Evolutionary conservation across 2,329 filamentous ascomycete species (phyloP), one percentile per base, ranked within the genome.

Genomic region (Diaporthe batatas): DNA sequence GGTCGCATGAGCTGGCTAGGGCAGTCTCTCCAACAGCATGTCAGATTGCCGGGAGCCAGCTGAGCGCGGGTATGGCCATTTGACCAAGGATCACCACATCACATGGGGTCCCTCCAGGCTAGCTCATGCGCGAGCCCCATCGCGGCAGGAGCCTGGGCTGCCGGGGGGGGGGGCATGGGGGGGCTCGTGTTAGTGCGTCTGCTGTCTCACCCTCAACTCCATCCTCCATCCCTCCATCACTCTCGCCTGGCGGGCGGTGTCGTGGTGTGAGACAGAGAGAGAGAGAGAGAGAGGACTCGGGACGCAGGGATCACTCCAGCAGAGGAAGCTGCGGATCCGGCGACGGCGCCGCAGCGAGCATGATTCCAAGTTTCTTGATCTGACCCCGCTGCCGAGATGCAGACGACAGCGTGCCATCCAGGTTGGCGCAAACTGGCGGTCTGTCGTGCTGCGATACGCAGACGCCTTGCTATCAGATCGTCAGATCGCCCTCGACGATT

Each of bases 151-250:
- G 55, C 55, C 55, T 58, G 32, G 21, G 34, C 29, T 29, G 29
- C 29, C 29, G 29, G 6, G 39, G 14, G 39, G 39, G 11, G 39
- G 39, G 39, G 16, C n/a, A n/a, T n/a, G n/a, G n/a, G 11, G 11
- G 7, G 32, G 32, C 34, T 23, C 21, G 53, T 36, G 54, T 57
- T 57, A 58, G 34, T 44, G 12, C 39, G 58, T 3, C 16, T 47
- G 58, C 58, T 47, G 58, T 62, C 58, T 62, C 58, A 62, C 58
- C 58, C 36, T 44, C 58, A 23, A 47, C 58, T 42, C 55, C 57
- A 59, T 39, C 57, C 36, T 36, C 59, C 11, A 14, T 39, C 34
- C 11, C 39, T 42, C 39, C 36, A 44, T 36, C 59, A 11, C 7
- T 39, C 34, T 36, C 39, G 14, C 39, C 25, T 11, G 18, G n/a